phyloP scores from a whole-genome alignment of 768 basidiomycete species.

The Termitomyces sp. region DNA sequence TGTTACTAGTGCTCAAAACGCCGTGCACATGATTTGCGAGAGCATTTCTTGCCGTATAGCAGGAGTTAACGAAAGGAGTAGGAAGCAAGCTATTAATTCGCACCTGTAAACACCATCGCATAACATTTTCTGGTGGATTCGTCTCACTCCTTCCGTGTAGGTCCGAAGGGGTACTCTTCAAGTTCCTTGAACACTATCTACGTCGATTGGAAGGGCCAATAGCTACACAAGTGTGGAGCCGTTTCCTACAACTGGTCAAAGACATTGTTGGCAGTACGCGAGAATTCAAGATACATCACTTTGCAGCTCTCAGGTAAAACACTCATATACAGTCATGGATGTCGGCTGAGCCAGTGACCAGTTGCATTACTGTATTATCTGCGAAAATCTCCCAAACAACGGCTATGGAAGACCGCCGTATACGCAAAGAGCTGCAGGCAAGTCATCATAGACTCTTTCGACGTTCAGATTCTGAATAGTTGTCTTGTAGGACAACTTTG shows the following conservation, averaged over 20 bases:
- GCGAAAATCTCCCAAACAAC: conserved; percentile 87
- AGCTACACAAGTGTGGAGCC: conserved; percentile 88
- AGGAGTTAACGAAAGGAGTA: conserved; percentile 52
- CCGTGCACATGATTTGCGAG: conserved; percentile 88
- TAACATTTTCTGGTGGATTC: background rate
- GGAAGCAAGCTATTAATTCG: conserved; percentile 58
- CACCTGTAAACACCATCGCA: conserved; percentile 51
- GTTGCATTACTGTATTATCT: conserved; percentile 73
- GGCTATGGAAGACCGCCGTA: conserved; percentile 83
- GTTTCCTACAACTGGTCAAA: conserved; percentile 73
- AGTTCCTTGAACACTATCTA: conserved; percentile 86
- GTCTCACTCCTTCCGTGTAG: conserved; percentile 34
- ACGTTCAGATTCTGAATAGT: background rate
- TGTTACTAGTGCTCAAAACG: conserved; percentile 78
- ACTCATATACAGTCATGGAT: background rate
- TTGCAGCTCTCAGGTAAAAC: conserved; percentile 66
- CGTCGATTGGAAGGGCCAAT: conserved; percentile 82
- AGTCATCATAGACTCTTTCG: background rate
- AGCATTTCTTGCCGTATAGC: conserved; percentile 63
- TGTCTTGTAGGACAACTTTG: conserved; percentile 65
- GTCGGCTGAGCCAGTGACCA: conserved; percentile 21
- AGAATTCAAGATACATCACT: conserved; percentile 69
- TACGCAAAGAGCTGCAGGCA: conserved; percentile 88
- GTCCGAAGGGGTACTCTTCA: conserved; percentile 69
- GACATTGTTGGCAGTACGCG: conserved; percentile 66